Evolutionary conservation across 2,329 filamentous ascomycete species (phyloP).

Genomic region (Claviceps lovelessii): DNA sequence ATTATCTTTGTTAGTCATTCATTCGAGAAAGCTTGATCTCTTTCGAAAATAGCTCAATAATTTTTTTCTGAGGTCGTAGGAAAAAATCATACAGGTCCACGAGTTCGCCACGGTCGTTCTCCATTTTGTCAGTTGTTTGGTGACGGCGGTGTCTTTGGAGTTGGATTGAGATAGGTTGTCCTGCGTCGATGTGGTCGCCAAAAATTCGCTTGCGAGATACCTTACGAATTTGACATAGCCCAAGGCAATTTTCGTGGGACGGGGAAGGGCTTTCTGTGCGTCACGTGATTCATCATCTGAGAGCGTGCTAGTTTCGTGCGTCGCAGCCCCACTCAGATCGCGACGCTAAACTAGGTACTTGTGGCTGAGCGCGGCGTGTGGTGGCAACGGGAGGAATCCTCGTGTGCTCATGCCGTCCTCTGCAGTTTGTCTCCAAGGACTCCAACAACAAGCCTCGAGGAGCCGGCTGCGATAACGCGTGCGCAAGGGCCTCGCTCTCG

Average conservation of each 20-base stretch:
- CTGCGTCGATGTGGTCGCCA: conserved; percentile 18
- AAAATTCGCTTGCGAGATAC: conserved; percentile 16
- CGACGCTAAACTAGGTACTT: background rate
- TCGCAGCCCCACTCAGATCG: background rate
- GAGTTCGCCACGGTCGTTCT: conserved; percentile 99
- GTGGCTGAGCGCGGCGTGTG: conserved; percentile 1
- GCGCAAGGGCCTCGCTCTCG: background rate
- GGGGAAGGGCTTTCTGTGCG: conserved; percentile 21
- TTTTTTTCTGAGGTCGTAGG: background rate
- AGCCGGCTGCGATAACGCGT: background rate
- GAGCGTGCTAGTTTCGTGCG: conserved; percentile 17
- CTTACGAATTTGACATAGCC: conserved; percentile 21
- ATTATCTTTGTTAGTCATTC: conserved; percentile 12
- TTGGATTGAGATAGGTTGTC: conserved; percentile 10
- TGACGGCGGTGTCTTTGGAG: conserved; percentile 14
- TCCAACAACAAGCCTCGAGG: background rate
- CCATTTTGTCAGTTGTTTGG: conserved; percentile 55
- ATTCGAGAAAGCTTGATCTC: conserved; percentile 4
- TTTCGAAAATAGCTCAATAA: background rate
- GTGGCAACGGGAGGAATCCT: background rate
- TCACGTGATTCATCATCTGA: conserved; percentile 24
- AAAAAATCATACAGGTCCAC: conserved; percentile 78
- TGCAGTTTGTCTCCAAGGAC: background rate
- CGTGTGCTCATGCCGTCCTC: background rate
- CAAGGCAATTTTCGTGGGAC: conserved; percentile 22